phyloP scores from a whole-genome alignment of 805 yeast species.

The Zygosaccharomyces gambellarensis region DNA sequence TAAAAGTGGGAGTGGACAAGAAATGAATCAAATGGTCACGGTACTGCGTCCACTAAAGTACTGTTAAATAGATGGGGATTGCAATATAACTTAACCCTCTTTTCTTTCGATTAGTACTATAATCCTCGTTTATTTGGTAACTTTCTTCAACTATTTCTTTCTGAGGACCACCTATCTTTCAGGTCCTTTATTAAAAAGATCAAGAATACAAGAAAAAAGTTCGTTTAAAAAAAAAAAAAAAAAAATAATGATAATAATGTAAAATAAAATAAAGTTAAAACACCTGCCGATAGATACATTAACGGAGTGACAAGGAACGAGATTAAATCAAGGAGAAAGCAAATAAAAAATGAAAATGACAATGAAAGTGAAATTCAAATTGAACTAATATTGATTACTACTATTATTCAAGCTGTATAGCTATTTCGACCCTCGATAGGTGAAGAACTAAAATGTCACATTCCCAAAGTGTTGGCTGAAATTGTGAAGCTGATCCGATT shows the following conservation, averaged over 20 bases:
- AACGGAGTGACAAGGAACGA: not conserved
- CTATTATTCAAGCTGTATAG: not conserved
- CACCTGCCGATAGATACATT: not conserved
- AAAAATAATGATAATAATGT: not conserved
- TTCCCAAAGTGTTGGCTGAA: constrained; percentile 14
- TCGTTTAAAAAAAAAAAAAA: not conserved
- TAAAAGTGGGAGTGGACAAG: not conserved
- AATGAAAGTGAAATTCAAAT: not conserved
- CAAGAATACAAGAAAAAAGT: not conserved
- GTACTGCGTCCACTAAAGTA: not conserved
- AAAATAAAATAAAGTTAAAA: not conserved
- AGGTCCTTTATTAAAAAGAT: not conserved
- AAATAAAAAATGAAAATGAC: not conserved
- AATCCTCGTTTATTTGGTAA: not conserved
- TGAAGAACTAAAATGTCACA: constrained; percentile 12
- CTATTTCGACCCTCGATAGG: not conserved
- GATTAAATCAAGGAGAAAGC: not conserved
- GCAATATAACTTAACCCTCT: not conserved
- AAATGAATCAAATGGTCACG: not conserved
- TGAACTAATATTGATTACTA: not conserved
- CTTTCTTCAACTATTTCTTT: too few species aligned
- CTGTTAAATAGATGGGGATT: not conserved
- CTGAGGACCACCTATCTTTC: too few species aligned
- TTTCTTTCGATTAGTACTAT: not conserved
- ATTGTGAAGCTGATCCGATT: constrained; percentile 7